Conservation (phyloP, 2,329 filamentous ascomycete species). For the Byssoonygena ceratinophila region DNA sequence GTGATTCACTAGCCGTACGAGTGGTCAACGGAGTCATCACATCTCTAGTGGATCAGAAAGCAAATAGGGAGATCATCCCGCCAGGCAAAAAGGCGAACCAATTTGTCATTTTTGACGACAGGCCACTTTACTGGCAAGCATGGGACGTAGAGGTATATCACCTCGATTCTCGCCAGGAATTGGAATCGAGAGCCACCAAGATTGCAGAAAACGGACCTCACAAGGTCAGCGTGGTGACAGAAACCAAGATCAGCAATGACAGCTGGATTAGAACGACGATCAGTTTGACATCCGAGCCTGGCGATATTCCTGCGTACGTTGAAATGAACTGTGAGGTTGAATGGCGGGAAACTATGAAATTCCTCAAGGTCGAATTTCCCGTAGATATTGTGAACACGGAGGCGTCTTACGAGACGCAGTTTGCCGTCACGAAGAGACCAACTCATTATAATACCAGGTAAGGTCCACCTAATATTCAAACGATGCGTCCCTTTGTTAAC, state of each 20-base stretch:
- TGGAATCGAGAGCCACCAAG: constrained; percentile 56
- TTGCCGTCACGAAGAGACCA: constrained; percentile 74
- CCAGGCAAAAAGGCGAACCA: constrained; percentile 70
- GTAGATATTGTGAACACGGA: constrained; percentile 84
- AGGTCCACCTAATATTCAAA: constrained; percentile 15
- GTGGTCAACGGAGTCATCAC: constrained; percentile 68
- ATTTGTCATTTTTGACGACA: constrained; percentile 91
- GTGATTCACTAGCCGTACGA: constrained; percentile 62
- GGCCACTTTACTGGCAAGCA: constrained; percentile 92
- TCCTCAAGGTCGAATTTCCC: constrained; percentile 97
- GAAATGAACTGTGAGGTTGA: constrained; percentile 80
- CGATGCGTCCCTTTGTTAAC: too few relatives aligned
- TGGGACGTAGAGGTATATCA: constrained; percentile 99
- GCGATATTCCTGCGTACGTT: constrained; percentile 57
- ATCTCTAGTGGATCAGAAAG: constrained; percentile 66
- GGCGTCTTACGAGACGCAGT: constrained; percentile 91
- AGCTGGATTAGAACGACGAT: constrained; percentile 83
- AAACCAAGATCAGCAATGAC: constrained; percentile 75
- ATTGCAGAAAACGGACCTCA: constrained; percentile 63
- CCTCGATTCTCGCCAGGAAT: constrained; percentile 69
- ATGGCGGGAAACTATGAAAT: constrained; percentile 95
- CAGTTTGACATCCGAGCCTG: constrained; percentile 59
- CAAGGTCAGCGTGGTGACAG: constrained; percentile 69
- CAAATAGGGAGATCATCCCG: constrained; percentile 66
- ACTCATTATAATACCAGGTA: constrained; percentile 94